phyloP scores from a whole-genome alignment of 176 grass and related monocot species.

The Urochloa ruziziensis region DNA sequence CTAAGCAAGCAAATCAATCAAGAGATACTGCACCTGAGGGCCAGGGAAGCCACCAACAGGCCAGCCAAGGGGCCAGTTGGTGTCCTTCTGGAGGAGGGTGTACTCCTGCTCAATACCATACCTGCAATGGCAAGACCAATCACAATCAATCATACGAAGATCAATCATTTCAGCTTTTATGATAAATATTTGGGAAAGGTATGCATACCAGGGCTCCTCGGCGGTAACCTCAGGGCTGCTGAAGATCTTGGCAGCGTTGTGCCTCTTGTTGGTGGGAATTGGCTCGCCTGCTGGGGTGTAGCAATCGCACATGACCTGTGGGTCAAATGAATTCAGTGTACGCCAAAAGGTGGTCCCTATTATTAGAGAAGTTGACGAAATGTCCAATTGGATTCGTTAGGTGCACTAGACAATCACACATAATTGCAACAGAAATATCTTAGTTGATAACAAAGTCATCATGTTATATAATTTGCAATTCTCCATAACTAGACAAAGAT shows the following conservation, averaged over 20 bases:
- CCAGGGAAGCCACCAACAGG: conserved; percentile 94
- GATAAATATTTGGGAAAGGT: neutral
- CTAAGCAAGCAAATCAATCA: neutral
- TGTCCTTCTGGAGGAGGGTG: conserved; percentile 95
- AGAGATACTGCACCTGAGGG: conserved; percentile 52
- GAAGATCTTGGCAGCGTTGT: conserved; percentile 80
- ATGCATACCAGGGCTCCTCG: conserved; percentile 77
- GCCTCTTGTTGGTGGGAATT: conserved; percentile 92
- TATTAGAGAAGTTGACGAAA: conserved; percentile 4
- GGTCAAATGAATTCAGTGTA: conserved; percentile 32
- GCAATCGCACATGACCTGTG: conserved; percentile 97
- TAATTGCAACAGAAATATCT: neutral
- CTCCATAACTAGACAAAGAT: neutral
- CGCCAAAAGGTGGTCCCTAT: neutral
- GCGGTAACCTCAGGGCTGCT: conserved; percentile 64
- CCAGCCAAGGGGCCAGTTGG: conserved; percentile 95
- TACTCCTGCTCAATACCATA: conserved; percentile 99
- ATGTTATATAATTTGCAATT: neutral
- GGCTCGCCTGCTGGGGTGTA: conserved; percentile 92
- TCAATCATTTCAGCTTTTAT: neutral
- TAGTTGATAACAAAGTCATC: neutral
- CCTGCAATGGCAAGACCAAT: conserved; percentile 34
- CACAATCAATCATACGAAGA: neutral
- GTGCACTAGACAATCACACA: neutral
- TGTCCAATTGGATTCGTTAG: conserved; percentile 11